Percentiles rank a stretch among this genome's conserved stretches.
Evolutionary conservation across 148 eudicot species (phyloP).

Genomic region (Camellia lanceoleosa): DNA sequence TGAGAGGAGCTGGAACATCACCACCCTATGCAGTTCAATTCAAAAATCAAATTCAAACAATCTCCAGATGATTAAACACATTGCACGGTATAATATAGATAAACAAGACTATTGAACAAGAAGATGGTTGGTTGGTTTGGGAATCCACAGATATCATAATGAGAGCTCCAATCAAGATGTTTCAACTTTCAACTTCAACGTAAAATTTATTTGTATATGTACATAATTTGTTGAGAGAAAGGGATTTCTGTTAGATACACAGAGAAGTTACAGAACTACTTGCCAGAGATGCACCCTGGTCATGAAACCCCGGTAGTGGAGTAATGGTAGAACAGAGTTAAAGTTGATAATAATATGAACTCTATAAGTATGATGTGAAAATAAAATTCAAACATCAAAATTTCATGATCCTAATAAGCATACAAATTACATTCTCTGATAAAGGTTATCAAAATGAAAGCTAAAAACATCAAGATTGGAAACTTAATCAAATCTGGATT

Average conservation of each 20-base stretch:
- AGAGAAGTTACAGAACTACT: background rate
- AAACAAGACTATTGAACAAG: background rate
- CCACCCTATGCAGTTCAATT: slow-evolving; percentile 60
- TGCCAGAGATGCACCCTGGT: background rate
- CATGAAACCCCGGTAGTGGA: background rate
- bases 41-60: slow-evolving; percentile 12
- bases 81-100: background rate
- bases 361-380: background rate
- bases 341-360: no score
- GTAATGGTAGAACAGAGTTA: background rate
- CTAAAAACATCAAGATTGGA: no score
- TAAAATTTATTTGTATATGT: background rate
- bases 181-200: background rate
- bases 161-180: background rate
- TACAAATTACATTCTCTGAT: background rate
- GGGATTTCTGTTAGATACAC: background rate
- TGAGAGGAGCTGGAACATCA: slow-evolving; percentile 91
- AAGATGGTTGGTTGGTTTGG: no score
- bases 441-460: no score
- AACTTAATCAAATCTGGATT: no score
- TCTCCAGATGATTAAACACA: background rate
- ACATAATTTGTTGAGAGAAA: background rate
- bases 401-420: background rate
- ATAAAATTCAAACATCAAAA: slow-evolving; percentile 1
- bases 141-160: background rate